These are phyloP conservation scores for Plenodomus biglobosus DNA, from an alignment of 2,329 filamentous ascomycete genomes.

Conservation along the genomic window DNA sequence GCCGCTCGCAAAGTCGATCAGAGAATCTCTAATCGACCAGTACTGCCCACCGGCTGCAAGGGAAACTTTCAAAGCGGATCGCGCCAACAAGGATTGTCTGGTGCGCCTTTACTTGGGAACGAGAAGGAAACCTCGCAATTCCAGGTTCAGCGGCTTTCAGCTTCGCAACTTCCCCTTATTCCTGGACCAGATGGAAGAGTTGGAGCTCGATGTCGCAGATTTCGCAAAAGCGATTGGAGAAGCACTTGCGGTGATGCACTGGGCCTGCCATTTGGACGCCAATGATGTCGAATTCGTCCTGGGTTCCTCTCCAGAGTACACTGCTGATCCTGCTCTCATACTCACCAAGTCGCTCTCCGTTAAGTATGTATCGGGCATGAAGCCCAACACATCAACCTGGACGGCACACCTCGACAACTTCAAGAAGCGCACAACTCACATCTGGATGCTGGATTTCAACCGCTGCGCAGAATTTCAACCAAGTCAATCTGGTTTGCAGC, in stretches of 20 bases:
- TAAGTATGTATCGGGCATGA: neutral
- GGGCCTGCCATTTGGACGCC: constrained; percentile 51
- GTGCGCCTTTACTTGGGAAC: constrained; percentile 54
- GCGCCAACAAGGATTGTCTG: constrained; percentile 48
- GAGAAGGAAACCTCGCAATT: constrained; percentile 6
- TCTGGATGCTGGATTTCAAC: constrained; percentile 59
- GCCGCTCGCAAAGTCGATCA: constrained; percentile 25
- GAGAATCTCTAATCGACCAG: constrained; percentile 33
- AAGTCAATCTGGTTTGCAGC: constrained; percentile 37
- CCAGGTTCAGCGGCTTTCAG: constrained; percentile 29
- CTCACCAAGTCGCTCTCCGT: neutral
- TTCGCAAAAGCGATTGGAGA: constrained; percentile 53
- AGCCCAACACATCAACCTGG: neutral
- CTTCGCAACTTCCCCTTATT: constrained; percentile 55
- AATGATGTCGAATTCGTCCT: constrained; percentile 60
- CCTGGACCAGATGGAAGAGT: constrained; percentile 52
- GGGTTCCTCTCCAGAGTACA: constrained; percentile 17
- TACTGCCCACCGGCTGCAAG: constrained; percentile 36
- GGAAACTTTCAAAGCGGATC: constrained; percentile 15
- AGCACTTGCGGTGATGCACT: constrained; percentile 54
- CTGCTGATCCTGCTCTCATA: neutral
- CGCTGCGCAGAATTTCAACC: constrained; percentile 55
- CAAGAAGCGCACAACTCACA: neutral
- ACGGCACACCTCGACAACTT: neutral
- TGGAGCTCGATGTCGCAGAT: constrained; percentile 37